Evolutionary conservation across 495 filamentous ascomycete species (phyloP), one percentile per base, ranked within the genome.

Genomic region (Penicillium silybi): DNA sequence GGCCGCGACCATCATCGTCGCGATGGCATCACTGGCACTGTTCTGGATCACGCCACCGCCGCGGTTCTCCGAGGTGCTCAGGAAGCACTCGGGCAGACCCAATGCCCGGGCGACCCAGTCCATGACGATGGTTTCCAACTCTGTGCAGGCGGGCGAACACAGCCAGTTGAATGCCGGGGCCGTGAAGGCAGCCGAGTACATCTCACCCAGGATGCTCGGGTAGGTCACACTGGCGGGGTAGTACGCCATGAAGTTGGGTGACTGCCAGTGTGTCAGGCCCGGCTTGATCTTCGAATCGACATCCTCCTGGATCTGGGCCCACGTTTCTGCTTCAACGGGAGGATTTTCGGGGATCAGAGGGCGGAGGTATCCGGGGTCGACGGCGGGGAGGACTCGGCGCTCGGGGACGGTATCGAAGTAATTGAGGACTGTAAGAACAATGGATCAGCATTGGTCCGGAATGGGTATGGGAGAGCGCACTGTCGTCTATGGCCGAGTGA

Each of bases 121-220:
- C 54, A 97, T 79, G 27, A 96, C 87, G 41, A 95, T 83, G 0
- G 93, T 97, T 73, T 98, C 93, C 40, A 98, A 78, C 64, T 98
- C 93, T 4, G 93, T 98, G n/a, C 93, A 85, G 17, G 88, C 93
- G 1, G 93, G 93, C 3, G 86, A 90, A 68, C 92, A 97, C 43
- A 97, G 81, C 93, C 93, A 98, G 70, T 97, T 97, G 78, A 98
- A 98, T 8, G 89, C 89, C 10, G 93, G 90, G 3, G 88, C 88
- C 7, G 83, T 92, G 65, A 97, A 90, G 4, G 92, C 87, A 0
- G 89, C 82, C 3, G 82, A 87, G 73, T 96, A 98, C 68, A 98
- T 84, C 70, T 98, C 93, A 4, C 91, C 93, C 3, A 98, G 83
- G 65, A 97, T 89, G 41, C 83, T 85, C 0, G 93, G 92, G 70